Percentiles rank a stretch among this genome's conserved stretches.
phyloP scores from a whole-genome alignment of 371 early-diverging fungal species.

The Chytridium lagenaria region DNA sequence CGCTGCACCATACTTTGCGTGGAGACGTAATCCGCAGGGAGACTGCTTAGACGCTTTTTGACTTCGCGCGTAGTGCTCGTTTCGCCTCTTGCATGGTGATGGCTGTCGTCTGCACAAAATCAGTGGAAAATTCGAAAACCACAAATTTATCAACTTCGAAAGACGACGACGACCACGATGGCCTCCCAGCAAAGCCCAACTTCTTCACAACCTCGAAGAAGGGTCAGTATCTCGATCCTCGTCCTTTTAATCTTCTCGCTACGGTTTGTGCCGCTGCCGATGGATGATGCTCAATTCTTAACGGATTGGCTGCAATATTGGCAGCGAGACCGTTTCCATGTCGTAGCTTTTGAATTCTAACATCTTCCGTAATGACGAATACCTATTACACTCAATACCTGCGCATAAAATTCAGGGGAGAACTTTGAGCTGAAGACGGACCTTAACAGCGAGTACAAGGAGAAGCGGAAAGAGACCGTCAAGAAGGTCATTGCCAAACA shows the following conservation, averaged over 20 bases:
- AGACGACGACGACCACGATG: slow-evolving; percentile 26
- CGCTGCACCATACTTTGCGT: slow-evolving; percentile 10
- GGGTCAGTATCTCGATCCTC: slow-evolving; percentile 60
- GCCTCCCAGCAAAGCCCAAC: slow-evolving; percentile 47
- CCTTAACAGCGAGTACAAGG: slow-evolving; percentile 93
- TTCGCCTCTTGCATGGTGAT: slow-evolving; percentile 16
- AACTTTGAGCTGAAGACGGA: slow-evolving; percentile 95
- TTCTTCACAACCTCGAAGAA: slow-evolving; percentile 72
- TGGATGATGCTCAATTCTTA: too few relatives aligned
- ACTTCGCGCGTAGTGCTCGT: not conserved
- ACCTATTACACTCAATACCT: not conserved
- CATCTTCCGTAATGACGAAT: not conserved
- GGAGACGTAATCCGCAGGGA: not conserved
- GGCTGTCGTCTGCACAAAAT: too few relatives aligned
- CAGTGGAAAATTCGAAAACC: not conserved
- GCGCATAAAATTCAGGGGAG: slow-evolving; percentile 70
- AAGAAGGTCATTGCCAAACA: slow-evolving; percentile 95
- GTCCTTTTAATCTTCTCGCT: too few relatives aligned
- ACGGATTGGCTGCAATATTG: too few relatives aligned
- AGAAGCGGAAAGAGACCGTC: slow-evolving; percentile 94
- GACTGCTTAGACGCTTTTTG: not conserved
- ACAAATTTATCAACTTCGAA: not conserved
- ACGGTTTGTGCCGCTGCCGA: too few relatives aligned
- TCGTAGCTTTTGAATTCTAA: not conserved
- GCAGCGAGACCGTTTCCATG: not conserved